These are phyloP conservation scores for Teratosphaeria destructans DNA, from an alignment of 2,329 filamentous ascomycete genomes.

Conservation along the genomic window DNA sequence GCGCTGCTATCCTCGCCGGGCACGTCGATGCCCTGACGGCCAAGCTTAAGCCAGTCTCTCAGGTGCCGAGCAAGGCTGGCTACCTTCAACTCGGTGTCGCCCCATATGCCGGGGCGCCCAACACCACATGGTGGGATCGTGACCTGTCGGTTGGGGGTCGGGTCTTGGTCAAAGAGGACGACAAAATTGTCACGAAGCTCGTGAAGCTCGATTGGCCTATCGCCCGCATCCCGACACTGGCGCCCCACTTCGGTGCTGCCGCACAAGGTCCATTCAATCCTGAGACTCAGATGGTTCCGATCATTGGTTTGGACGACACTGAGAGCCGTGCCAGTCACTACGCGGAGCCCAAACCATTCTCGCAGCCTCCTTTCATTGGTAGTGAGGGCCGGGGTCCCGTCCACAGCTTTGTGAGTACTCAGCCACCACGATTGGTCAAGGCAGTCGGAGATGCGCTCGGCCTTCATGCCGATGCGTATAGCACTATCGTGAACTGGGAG, in stretches of 20 bases:
- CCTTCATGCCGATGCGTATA: conserved; percentile 48
- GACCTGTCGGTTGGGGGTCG: conserved; percentile 85
- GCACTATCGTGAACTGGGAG: conserved; percentile 86
- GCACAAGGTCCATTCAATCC: conserved; percentile 59
- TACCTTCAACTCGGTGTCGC: conserved; percentile 85
- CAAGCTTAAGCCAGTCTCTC: conserved; percentile 81
- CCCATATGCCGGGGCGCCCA: conserved; percentile 80
- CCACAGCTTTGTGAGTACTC: conserved; percentile 68
- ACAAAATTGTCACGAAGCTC: conserved; percentile 69
- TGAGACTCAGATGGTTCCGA: conserved; percentile 89
- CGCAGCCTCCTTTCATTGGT: conserved; percentile 36
- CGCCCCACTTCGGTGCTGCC: conserved; percentile 81
- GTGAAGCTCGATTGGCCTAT: conserved; percentile 94
- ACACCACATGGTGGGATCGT: conserved; percentile 92
- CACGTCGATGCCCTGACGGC: conserved; percentile 90
- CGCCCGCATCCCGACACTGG: conserved; percentile 81
- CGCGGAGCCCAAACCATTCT: conserved; percentile 21
- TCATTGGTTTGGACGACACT: conserved; percentile 70
- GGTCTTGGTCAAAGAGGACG: conserved; percentile 70
- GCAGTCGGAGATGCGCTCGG: conserved; percentile 71
- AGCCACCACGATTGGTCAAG: conserved; percentile 75
- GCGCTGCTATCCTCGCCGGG: conserved; percentile 77
- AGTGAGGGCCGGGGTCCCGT: conserved; percentile 15
- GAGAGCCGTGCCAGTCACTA: conserved; percentile 23
- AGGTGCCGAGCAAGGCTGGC: conserved; percentile 71